Base-by-base conservation (phyloP, 2,329 filamentous ascomycete species). In the Orbilia brochopaga region DNA sequence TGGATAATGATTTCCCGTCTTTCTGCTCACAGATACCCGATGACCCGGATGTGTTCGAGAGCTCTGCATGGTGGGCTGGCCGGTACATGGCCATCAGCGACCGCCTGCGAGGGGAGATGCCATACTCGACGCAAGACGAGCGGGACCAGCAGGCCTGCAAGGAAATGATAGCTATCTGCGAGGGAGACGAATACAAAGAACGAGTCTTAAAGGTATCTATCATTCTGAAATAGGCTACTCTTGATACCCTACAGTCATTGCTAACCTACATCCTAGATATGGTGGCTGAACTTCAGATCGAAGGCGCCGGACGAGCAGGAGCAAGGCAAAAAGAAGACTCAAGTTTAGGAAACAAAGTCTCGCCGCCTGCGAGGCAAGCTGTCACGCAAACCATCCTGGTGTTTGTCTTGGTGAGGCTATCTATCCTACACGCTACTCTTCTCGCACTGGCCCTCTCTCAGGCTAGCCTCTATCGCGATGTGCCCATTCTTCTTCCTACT, bases 331-430 rank as follows among this genome's bases (percentile, higher is more conserved):
- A 54, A 57, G 51, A 54, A 60, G 42, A 30, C 37, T 48, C 40
- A 32, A 60, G 60, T 65, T 72, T 72, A 72, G 67, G 55, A 57
- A 72, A 65, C 55, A 46, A 60, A 52, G 54, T 59, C 66, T 48
- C 53, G 52, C 19, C 46, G 30, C 19, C 48, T 55, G 60, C 56
- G 35, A 51, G 46, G 46, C 52, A 19, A 50, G 50, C 46, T 23
- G 42, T 44, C 30, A 19, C 42, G 44, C n/a, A 44, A 55, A 50
- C 15, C 11, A 50, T 63, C 46, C 46, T 63, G 60, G 21, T 70
- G 52, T 37, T 64, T 52, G 30, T 62, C 17, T 27, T 24, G 24
- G 52, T 27, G 40, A 13, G 8, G 3, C 8, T 8, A 32, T 32
- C 3, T 8, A 32, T 32, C 27, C 3, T 32, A 32, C 40, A 17